Conservation (phyloP, 2,329 filamentous ascomycete genomes). For the Beauveria medogensis region DNA sequence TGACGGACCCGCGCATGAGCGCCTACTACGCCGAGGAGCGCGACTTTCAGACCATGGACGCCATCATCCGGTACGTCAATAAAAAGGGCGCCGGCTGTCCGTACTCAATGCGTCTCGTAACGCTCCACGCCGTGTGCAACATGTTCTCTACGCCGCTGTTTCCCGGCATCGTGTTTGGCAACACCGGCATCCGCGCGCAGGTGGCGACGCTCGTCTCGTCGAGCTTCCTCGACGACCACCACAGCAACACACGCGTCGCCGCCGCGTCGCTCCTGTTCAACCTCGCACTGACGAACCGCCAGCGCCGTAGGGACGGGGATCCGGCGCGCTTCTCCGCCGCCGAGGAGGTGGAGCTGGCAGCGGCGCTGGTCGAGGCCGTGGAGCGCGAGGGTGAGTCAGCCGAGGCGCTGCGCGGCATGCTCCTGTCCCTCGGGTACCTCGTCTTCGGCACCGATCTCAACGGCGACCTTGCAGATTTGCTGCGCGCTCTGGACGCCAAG, state of each 20-base stretch:
- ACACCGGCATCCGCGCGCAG: conserved; percentile 42
- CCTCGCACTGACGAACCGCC: conserved; percentile 62
- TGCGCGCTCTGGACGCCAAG: conserved; percentile 67
- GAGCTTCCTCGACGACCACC: conserved; percentile 68
- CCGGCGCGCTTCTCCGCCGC: conserved; percentile 54
- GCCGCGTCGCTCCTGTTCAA: conserved; percentile 82
- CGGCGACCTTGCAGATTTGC: conserved; percentile 73
- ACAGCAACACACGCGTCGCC: conserved; percentile 69
- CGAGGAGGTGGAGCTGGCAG: conserved; percentile 73
- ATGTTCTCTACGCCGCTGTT: conserved; percentile 72
- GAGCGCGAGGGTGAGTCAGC: conserved; percentile 48
- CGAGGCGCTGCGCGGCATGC: conserved; percentile 69
- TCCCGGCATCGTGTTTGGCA: conserved; percentile 50
- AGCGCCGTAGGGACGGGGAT: conserved; percentile 49
- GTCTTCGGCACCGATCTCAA: conserved; percentile 61
- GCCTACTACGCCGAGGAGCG: conserved; percentile 76
- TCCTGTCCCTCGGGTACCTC: conserved; percentile 69
- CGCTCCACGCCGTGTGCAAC: conserved; percentile 77
- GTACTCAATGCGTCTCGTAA: conserved; percentile 76
- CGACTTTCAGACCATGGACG: conserved; percentile 52
- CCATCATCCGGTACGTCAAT: conserved; percentile 54
- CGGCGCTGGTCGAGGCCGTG: conserved; percentile 70
- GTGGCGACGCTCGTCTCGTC: conserved; percentile 65
- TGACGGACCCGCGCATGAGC: conserved; percentile 70
- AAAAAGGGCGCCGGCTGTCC: conserved; percentile 48